phyloP scores from a whole-genome alignment of 2,329 filamentous ascomycete species.

The Aspergillus sp. region DNA sequence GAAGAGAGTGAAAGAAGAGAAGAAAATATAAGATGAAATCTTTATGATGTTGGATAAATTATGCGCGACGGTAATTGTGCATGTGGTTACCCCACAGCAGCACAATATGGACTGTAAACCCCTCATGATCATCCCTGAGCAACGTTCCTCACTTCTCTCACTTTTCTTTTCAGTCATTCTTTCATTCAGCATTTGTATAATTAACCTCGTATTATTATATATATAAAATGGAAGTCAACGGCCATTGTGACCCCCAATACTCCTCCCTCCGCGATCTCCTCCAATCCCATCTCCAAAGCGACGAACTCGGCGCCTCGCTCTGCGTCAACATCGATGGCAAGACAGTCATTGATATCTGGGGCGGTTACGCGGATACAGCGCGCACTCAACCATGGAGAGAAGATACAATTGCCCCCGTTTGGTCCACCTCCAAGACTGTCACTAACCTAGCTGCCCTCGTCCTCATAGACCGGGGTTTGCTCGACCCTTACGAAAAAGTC shows the following conservation, averaged over 20 bases:
- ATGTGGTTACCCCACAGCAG: too few relatives aligned
- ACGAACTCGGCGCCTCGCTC: constrained; percentile 45
- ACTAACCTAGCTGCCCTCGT: constrained; percentile 34
- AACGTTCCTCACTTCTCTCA: too few relatives aligned
- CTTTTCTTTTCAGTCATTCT: too few relatives aligned
- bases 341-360: constrained; percentile 44
- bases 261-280: constrained; percentile 29
- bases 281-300: constrained; percentile 27
- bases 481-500: constrained; percentile 35
- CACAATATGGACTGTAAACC: too few relatives aligned
- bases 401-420: constrained; percentile 39
- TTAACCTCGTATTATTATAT: not conserved
- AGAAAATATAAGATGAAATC: too few relatives aligned
- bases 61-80: too few relatives aligned
- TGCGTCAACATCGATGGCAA: constrained; percentile 38
- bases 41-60: too few relatives aligned
- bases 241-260: constrained; percentile 35
- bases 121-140: too few relatives aligned
- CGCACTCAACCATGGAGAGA: constrained; percentile 31
- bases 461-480: constrained; percentile 35
- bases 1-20: too few relatives aligned
- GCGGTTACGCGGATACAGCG: constrained; percentile 31
- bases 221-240: constrained; percentile 21
- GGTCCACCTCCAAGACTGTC: constrained; percentile 39
- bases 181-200: not conserved